Base-by-base conservation (phyloP, 768 basidiomycete genomes). In the Hydnomerulius pinastri region DNA sequence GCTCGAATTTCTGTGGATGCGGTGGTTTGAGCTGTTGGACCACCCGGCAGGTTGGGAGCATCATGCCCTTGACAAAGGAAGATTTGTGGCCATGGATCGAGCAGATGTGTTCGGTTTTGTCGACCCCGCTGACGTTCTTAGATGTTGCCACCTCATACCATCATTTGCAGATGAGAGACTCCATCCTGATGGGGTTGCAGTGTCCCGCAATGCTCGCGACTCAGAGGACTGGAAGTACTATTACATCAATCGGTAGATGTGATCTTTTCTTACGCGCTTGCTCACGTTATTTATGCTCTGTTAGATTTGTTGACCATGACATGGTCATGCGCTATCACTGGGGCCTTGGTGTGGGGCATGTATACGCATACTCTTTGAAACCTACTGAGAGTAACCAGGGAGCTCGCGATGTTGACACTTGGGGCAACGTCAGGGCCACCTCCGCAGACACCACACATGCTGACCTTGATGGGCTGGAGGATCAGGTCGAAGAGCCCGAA, bases 1-100 rank as follows among this genome's bases (percentile, higher is more conserved):
- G 1, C 20, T 47, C 20, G 46, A 53, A n/a, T 23, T 53, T 8
- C 7, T 51, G 10, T 51, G 43, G 35, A 20, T 51, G 18, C 13
- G n/a, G n/a, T n/a, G n/a, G n/a, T 13, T 2, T 47, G 51, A 47
- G 30, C 4, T 42, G 6, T 3, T 53, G 4, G n/a, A 47, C 12
- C 25, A 23, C 4, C 9, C n/a, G 7, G 37, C 45, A 1, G 12
- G 3, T 3, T 46, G 51, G 39, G 27, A 29, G 2, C n/a, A 36
- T 6, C 20, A 13, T 2, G 29, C 43, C 27, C 1, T 51, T 6
- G 44, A 51, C 29, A 10, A 8, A 1, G 36, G 32, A 0, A 13
- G n/a, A 15, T 53, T 53, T 15, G 18, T 23, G 10, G 21, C 29
- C 1, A 35, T 53, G 38, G 6, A 0, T 1, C 4, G 39, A 0